Evolutionary conservation across 352 stramenopile species (phyloP), one percentile per base, ranked within the genome.

Genomic region (Pythium periplocum): DNA sequence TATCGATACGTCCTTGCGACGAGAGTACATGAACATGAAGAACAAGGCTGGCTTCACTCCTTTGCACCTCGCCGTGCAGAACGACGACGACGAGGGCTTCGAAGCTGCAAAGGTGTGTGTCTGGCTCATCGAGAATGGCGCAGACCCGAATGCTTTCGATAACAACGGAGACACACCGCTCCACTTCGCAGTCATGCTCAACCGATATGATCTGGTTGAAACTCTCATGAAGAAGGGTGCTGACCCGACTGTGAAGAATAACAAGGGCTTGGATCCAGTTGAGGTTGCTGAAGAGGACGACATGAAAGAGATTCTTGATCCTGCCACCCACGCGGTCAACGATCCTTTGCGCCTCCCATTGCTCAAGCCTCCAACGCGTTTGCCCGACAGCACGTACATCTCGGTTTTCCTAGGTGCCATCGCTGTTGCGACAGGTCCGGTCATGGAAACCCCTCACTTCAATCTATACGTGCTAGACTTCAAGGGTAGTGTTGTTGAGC

Each of bases 391-490:
- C 64, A 95, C 85, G 11, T 95, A 95, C 45, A 78, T 95, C 30
- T 93, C 82, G 45, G 83, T 95, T 39, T 91, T 95, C 59, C 55
- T 95, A 6, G 82, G 83, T 4, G 83, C 82, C 9, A 71, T 92
- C 31, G 85, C 85, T 2, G 81, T 95, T 35, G 82, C 85, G 8
- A 91, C 83, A 6, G 82, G 78, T 11, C 83, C 83, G 31, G 81
- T 93, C 43, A 95, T 95, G 85, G 75, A 92, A 60, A 95, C 83
- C 9, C 85, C 85, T 32, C 81, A 93, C 62, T 95, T 93, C 56
- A 90, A 90, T 49, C 61, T 95, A 50, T 93, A 93, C 68, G 74
- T 88, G 37, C 65, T 95, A 60, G 85, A 95, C 60, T 73, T 68
- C 40, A 87, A 87, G 51, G 75, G 80, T 37, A 64, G 66, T 6